Base-by-base conservation (phyloP, 352 stramenopile species). In the Hyaloperonospora arabidopsidis region DNA sequence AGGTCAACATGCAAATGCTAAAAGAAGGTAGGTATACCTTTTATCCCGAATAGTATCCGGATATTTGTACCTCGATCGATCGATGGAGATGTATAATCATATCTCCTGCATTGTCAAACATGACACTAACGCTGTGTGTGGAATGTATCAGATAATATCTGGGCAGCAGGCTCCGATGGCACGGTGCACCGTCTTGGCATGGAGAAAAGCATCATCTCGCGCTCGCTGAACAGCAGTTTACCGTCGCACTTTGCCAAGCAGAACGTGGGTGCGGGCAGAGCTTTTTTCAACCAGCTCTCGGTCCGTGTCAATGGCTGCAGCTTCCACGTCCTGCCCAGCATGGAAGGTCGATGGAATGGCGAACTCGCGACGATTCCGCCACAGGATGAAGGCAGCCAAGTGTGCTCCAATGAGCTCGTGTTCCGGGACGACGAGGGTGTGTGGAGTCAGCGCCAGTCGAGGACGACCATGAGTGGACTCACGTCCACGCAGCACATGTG, bases 201-300 rank as follows among this genome's bases (percentile, higher is more conserved):
- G 53, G 81, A 93, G 54, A 89, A 92, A 66, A 91, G 81, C 46
- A 72, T 93, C 54, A 84, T 93, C 46, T 84, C 78, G 15, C 60
- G 72, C 55, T 81, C 75, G 39, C 49, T 69, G n/a, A 84, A 71
- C 34, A 59, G 67, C 12, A 67, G 55, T 36, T 59, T 82, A 28
- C 68, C 72, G 21, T 66, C 69, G 19, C 74, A 80, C 19, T 91
- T 87, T 50, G 34, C 57, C 32, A 52, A 67, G 1, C 90, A 90
- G 59, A 86, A 88, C 25, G 52, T 52, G 45, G 65, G 61, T 0
- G 58, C 70, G 3, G 76, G 68, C 21, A 73, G 84, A 12, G 72
- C 76, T 11, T 94, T 94, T 48, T 94, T 93, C 67, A 94, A 89
- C 53, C 84, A 94, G 57, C 57, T 94, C 22, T 94, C 84, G 4